A percentile compares a stretch with the other conserved stretches of the same genome.
Conservation (phyloP, 140 eudicot species). For the Erigeron philadelphicus region DNA sequence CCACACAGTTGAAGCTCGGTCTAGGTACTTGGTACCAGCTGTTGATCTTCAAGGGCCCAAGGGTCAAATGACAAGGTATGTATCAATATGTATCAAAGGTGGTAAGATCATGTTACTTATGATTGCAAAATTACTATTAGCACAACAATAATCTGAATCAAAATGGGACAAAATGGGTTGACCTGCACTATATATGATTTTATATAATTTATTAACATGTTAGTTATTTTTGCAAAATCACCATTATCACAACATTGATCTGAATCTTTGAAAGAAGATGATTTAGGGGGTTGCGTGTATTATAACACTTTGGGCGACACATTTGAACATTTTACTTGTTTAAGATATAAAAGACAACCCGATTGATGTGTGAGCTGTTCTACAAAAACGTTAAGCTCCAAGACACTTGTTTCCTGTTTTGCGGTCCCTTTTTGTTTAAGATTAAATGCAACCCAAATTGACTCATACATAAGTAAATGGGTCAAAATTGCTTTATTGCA, state of each 20-base stretch:
- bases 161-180: neutral
- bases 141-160: too few species aligned
- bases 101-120: too few species aligned
- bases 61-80: constrained; percentile 47
- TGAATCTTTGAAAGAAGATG: neutral
- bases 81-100: constrained; percentile 4
- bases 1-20: constrained; percentile 53
- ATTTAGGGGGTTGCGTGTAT: neutral
- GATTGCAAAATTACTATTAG: too few species aligned
- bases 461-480: neutral
- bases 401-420: too few species aligned
- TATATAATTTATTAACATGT: neutral
- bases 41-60: constrained; percentile 49
- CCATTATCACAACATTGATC: neutral
- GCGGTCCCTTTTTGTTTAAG: neutral
- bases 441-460: neutral
- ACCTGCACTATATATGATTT: neutral
- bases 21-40: constrained; percentile 63
- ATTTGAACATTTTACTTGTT: neutral
- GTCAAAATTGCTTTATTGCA: neutral
- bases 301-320: too few species aligned
- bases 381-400: too few species aligned
- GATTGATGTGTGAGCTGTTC: too few species aligned
- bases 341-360: neutral
- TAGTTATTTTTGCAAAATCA: neutral